Percentiles rank a stretch among this genome's conserved stretches.
Conservation (phyloP, 345 rosid genomes). For the Brassica incana region DNA sequence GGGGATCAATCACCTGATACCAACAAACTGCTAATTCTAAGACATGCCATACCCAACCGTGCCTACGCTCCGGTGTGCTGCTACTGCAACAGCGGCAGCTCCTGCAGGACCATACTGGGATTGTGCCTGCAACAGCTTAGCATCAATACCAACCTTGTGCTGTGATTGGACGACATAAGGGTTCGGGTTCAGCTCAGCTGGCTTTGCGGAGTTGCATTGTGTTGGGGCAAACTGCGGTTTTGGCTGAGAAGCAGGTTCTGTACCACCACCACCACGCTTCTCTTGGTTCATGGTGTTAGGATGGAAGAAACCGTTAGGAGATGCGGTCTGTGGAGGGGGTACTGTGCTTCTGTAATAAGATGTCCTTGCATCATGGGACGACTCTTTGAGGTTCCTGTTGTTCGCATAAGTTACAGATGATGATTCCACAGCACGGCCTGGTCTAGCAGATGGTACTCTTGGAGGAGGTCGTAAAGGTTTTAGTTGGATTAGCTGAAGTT, state of each 20-base stretch:
- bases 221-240: constrained; percentile 42
- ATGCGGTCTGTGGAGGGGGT: constrained; percentile 45
- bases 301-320: constrained; percentile 56
- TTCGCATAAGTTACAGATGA: constrained; percentile 55
- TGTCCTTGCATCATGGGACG: constrained; percentile 46
- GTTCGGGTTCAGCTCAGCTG: constrained; percentile 56
- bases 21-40: constrained; percentile 29
- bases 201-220: constrained; percentile 36
- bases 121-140: constrained; percentile 85
- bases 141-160: constrained; percentile 62
- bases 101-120: constrained; percentile 78
- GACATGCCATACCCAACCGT: constrained; percentile 54
- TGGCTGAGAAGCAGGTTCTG: constrained; percentile 38
- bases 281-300: constrained; percentile 46
- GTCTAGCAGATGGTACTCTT: constrained; percentile 76
- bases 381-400: constrained; percentile 51
- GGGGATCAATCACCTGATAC: constrained; percentile 21
- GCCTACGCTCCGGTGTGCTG: constrained; percentile 69
- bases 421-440: constrained; percentile 83
- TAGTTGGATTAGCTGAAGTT: constrained; percentile 46
- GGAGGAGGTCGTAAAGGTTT: constrained; percentile 73
- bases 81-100: constrained; percentile 77
- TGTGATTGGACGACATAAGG: constrained; percentile 65
- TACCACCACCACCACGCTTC: constrained; percentile 33
- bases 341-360: constrained; percentile 48